phyloP scores from a whole-genome alignment of 164 flowering plant genomes.

The Umbilicus rupestris region DNA sequence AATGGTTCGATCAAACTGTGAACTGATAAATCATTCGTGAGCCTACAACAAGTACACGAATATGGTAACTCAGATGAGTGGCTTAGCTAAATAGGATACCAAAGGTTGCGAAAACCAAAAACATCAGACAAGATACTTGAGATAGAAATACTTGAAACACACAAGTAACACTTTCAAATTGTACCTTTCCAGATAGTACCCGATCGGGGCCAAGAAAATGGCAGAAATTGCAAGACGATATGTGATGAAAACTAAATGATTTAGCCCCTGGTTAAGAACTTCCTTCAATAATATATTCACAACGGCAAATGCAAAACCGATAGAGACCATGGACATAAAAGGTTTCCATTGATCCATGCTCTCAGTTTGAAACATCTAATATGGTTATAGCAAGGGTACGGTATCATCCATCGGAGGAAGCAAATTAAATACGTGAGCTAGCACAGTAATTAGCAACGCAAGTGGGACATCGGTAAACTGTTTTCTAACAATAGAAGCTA shows the following conservation, averaged over 20 bases:
- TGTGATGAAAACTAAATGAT: constrained; percentile 43
- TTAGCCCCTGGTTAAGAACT: constrained; percentile 48
- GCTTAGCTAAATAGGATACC: not conserved
- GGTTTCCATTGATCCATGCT: constrained; percentile 41
- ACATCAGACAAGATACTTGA: not conserved
- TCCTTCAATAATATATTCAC: constrained; percentile 62
- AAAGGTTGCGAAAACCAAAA: not conserved
- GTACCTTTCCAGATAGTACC: constrained; percentile 63
- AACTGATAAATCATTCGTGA: not conserved
- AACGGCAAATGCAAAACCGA: constrained; percentile 44
- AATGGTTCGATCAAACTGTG: not conserved
- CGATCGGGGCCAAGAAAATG: constrained; percentile 56
- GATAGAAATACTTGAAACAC: not conserved
- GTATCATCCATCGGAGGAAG: not conserved
- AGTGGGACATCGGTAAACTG: not conserved
- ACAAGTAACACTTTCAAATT: not conserved
- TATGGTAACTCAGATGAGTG: not conserved
- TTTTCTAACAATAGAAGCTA: not conserved
- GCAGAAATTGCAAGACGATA: constrained; percentile 45
- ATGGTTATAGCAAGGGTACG: not conserved
- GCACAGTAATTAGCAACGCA: too few relatives aligned
- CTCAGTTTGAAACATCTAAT: constrained; percentile 23
- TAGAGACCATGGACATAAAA: constrained; percentile 37
- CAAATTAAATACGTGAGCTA: not conserved
- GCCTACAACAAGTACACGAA: not conserved